Conservation (phyloP, 768 basidiomycete genomes). For the Leccinum broughii region DNA sequence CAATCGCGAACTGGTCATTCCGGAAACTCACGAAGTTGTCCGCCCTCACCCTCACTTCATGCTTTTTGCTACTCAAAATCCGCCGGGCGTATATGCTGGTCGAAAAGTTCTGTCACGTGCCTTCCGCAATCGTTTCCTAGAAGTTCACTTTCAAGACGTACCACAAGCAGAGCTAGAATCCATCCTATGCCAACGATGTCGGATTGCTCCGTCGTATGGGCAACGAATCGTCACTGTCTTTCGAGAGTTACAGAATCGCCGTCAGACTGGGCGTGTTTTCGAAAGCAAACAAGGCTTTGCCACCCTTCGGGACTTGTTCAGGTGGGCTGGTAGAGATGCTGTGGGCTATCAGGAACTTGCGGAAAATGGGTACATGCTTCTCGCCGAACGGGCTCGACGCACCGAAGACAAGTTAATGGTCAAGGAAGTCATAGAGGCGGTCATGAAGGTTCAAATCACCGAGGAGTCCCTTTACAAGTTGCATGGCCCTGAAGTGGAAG, state of each 20-base stretch:
- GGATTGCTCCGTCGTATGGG: slow-evolving; percentile 92
- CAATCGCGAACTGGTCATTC: slow-evolving; percentile 92
- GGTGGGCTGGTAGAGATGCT: slow-evolving; percentile 93
- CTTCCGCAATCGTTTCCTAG: slow-evolving; percentile 95
- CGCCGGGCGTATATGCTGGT: slow-evolving; percentile 93
- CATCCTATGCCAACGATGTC: slow-evolving; percentile 90
- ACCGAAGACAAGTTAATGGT: slow-evolving; percentile 86
- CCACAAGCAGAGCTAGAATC: slow-evolving; percentile 91
- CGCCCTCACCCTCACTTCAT: slow-evolving; percentile 94
- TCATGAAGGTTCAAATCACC: slow-evolving; percentile 87
- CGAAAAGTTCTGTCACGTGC: slow-evolving; percentile 93
- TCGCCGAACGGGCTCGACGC: slow-evolving; percentile 86
- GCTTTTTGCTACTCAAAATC: slow-evolving; percentile 98
- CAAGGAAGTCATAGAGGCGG: slow-evolving; percentile 86
- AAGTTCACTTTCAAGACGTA: slow-evolving; percentile 97
- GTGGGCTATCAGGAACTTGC: slow-evolving; percentile 90
- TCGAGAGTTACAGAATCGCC: slow-evolving; percentile 86
- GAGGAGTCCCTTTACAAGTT: slow-evolving; percentile 67
- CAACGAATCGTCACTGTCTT: slow-evolving; percentile 90
- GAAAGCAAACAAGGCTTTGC: slow-evolving; percentile 98
- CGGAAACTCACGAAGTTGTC: slow-evolving; percentile 94
- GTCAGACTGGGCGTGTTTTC: slow-evolving; percentile 90
- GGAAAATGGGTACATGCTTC: slow-evolving; percentile 95
- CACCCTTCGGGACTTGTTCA: slow-evolving; percentile 93
- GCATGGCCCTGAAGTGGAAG: slow-evolving; percentile 41